A percentile compares a stretch with the other conserved stretches of the same genome.
phyloP scores from a whole-genome alignment of 75 land plant species.

The Selaginella moellendorffii region DNA sequence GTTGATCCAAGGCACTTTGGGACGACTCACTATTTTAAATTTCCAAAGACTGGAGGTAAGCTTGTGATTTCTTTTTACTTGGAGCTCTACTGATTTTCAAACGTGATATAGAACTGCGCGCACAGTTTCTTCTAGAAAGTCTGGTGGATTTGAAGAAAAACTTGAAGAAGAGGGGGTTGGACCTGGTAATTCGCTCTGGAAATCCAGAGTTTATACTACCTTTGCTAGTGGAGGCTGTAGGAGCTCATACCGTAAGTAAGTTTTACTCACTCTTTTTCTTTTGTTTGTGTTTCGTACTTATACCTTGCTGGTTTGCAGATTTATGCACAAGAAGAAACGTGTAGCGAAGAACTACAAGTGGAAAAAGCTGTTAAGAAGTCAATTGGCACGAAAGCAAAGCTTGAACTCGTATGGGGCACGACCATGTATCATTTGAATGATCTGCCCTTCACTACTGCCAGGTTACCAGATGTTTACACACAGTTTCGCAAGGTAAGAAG shows the following conservation, averaged over 20 bases:
- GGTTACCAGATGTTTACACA: slow-evolving; percentile 88
- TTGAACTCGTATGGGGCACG: slow-evolving; percentile 83
- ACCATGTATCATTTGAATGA: slow-evolving; percentile 88
- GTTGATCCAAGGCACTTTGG: slow-evolving; percentile 80
- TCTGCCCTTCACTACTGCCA: slow-evolving; percentile 48
- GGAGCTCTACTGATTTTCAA: too few species aligned
- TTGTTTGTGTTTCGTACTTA: too few species aligned
- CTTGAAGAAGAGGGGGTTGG: slow-evolving; percentile 46
- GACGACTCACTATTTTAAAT: slow-evolving; percentile 59
- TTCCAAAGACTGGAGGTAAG: slow-evolving; percentile 98
- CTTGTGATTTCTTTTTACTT: too few species aligned
- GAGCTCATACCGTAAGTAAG: slow-evolving; percentile 63
- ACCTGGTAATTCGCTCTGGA: slow-evolving; percentile 57
- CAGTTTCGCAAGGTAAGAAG: slow-evolving; percentile 76
- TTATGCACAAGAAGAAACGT: slow-evolving; percentile 89
- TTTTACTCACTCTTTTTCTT: too few species aligned
- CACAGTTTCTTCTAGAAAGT: slow-evolving; percentile 71
- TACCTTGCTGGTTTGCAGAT: slow-evolving; percentile 34
- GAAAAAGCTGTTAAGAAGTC: slow-evolving; percentile 38
- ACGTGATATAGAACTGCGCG: slow-evolving; percentile 87
- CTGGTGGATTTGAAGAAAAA: slow-evolving; percentile 55
- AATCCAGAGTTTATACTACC: slow-evolving; percentile 83
- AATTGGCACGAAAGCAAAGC: slow-evolving; percentile 22
- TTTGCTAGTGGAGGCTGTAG: slow-evolving; percentile 39
- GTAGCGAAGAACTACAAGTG: slow-evolving; percentile 75